Conservation (phyloP, 257 asterid genomes). For the Ehretia macrophylla region DNA sequence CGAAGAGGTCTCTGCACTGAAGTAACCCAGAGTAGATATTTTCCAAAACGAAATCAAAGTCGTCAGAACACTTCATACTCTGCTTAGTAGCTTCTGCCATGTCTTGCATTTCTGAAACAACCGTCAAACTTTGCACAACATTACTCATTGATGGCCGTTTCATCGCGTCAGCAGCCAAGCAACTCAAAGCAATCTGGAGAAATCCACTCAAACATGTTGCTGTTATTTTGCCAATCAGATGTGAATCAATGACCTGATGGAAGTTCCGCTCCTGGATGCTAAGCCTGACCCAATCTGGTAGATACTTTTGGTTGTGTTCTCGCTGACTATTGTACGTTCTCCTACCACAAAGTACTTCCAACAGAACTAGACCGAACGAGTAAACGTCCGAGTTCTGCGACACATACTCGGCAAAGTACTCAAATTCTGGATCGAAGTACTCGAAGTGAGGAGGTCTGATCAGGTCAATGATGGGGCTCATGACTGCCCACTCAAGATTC, state of each 20-base stretch:
- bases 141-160: background rate
- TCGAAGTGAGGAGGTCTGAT: background rate
- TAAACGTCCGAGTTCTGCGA: constrained; percentile 5
- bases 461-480: background rate
- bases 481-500: constrained; percentile 2
- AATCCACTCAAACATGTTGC: background rate
- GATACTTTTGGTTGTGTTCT: background rate
- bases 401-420: background rate
- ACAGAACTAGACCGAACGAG: constrained; percentile 9
- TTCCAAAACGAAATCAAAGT: background rate
- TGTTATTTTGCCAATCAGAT: background rate
- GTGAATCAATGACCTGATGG: background rate
- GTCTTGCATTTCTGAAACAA: background rate
- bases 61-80: background rate
- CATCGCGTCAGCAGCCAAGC: background rate
- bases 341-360: constrained; percentile 5
- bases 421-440: background rate
- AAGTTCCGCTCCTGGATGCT: background rate
- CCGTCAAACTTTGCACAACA: background rate
- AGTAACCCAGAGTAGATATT: background rate
- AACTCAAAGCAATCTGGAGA: background rate
- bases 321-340: background rate
- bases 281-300: background rate
- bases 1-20: no score
- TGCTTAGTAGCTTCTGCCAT: background rate